These are phyloP conservation scores for Mortierella sp. DNA, from an alignment of 371 early-diverging fungal species.

Conservation along the genomic window DNA sequence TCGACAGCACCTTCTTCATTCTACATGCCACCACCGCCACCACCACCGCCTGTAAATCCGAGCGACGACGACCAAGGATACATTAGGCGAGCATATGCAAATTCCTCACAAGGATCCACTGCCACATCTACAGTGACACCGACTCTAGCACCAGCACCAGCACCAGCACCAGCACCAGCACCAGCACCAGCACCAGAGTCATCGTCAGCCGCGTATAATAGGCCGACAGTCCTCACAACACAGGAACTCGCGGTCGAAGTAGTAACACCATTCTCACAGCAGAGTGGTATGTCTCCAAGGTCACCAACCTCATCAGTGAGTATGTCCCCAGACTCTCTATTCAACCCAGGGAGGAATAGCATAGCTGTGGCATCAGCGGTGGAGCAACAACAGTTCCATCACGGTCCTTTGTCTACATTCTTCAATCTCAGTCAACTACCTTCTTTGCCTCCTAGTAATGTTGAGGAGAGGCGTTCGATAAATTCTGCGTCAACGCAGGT, in stretches of 20 bases:
- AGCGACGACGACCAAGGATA: not conserved
- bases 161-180: too few relatives aligned
- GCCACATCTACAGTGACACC: not conserved
- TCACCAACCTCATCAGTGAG: conserved; percentile 2
- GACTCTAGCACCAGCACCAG: too few relatives aligned
- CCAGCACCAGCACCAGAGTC: too few relatives aligned
- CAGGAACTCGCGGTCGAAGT: not conserved
- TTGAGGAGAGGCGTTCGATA: not conserved
- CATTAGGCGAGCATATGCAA: not conserved
- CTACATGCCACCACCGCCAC: not conserved
- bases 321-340: conserved; percentile 20
- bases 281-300: not conserved
- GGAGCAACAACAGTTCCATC: conserved; percentile 14
- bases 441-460: not conserved
- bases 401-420: conserved; percentile 16
- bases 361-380: conserved; percentile 4
- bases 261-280: not conserved
- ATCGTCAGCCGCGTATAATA: not conserved
- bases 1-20: not conserved
- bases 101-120: not conserved
- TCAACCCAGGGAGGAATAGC: conserved; percentile 21
- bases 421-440: conserved; percentile 28
- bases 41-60: not conserved
- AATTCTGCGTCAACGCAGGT: conserved; percentile 13
- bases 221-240: not conserved